These are phyloP conservation scores for Epithele typhae DNA, from an alignment of 768 basidiomycete species.

Conservation along the genomic window DNA sequence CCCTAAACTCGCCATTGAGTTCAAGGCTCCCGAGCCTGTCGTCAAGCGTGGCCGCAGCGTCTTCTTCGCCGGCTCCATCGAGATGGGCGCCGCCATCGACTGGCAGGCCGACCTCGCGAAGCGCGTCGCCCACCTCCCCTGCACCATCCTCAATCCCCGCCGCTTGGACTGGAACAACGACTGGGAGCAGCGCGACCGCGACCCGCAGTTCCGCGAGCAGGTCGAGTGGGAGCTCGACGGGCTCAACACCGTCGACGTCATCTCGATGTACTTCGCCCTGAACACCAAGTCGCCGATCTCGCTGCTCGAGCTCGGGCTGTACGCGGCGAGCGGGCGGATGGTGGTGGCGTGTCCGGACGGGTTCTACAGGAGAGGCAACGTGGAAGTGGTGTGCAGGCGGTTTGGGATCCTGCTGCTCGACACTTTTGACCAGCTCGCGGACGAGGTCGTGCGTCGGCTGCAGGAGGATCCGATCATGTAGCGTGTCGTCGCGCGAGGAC, in stretches of 20 bases:
- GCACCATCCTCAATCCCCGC: slow-evolving; percentile 1
- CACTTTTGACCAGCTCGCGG: no score
- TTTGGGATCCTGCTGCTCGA: not conserved
- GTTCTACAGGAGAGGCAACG: not conserved
- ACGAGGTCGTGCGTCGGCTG: no score
- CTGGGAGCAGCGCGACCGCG: not conserved
- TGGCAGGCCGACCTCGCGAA: not conserved
- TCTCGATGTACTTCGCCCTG: slow-evolving; percentile 1
- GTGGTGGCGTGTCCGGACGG: not conserved
- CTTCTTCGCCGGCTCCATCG: slow-evolving; percentile 5
- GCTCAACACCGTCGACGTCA: not conserved
- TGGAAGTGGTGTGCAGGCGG: not conserved
- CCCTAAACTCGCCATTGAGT: no score
- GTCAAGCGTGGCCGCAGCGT: not conserved
- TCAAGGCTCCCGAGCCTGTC: not conserved
- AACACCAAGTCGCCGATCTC: not conserved
- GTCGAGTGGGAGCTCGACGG: slow-evolving; percentile 2
- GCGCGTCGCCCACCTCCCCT: not conserved
- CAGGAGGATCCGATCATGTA: no score
- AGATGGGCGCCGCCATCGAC: not conserved
- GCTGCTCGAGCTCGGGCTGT: not conserved
- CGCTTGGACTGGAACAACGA: not conserved
- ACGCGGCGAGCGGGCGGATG: not conserved
- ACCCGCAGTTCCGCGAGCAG: not conserved
- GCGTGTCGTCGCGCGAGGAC: no score